Evolutionary conservation across 352 stramenopile species (phyloP), one percentile per base, ranked within the genome.

Genomic region (Phytophthora uliginosa): DNA sequence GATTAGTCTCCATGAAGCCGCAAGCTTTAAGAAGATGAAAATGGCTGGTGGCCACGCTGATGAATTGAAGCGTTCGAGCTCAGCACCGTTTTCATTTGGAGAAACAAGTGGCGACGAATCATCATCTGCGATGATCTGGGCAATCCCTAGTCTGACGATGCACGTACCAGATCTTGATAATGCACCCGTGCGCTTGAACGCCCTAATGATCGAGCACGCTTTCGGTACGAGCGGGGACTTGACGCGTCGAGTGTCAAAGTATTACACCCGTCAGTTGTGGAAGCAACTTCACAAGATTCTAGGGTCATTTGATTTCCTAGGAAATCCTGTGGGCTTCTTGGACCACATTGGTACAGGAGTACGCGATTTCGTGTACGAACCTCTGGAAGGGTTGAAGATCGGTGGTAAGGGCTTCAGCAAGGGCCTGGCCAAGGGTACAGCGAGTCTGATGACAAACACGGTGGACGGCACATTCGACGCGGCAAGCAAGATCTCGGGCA

Each of bases 291-390:
- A 96, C 76, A 96, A 95, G 47, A 89, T 98, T 60, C 66, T 98
- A 13, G 90, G 92, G 1, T 95, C 89, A 15, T 95, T 97, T 53
- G 92, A 98, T 73, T 95, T 97, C 33, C 68, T 98, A 17, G 92
- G 91, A 47, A 97, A 96, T 48, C 89, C 90, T 15, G 91, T 97
- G 15, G 90, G 90, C 0, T 93, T 98, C 57, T 74, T 99, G 55
- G 93, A 98, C 28, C 98, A 99, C 68, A 94, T 99, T 71, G 97
- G 97, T 47, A 98, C 93, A 26, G 97, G 96, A 52, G 95, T 99
- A 42, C 86, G 94, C 51, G 95, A 99, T 67, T 99, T 99, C 67
- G 98, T 99, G 53, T 99, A 99, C 71, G 97, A 99, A 72, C 96
- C 97, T 18, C 88, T 99, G 20, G 91, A 99, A 74, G 95, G 95